Evolutionary conservation across 2,329 filamentous ascomycete species (phyloP).

Genomic region (Scolecobasidium constrictum): DNA sequence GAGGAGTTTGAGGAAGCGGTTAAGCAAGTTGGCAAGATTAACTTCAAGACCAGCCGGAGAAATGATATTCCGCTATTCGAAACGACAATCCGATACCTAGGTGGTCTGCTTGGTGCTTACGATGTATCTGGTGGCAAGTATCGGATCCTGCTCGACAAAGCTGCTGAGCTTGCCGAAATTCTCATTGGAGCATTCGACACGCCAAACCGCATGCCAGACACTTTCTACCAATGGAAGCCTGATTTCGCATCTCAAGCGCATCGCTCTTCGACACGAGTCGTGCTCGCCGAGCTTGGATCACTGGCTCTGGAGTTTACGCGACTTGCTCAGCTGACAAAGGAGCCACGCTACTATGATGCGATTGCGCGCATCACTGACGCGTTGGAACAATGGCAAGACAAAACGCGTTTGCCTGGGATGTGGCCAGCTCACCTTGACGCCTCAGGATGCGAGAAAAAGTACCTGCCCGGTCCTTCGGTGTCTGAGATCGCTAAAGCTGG

Average conservation of each 20-base stretch:
- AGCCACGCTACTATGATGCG: slow-evolving; percentile 51
- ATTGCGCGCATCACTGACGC: slow-evolving; percentile 46
- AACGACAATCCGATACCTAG: slow-evolving; percentile 60
- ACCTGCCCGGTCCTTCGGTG: neutral
- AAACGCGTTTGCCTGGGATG: slow-evolving; percentile 48
- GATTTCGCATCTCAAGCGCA: slow-evolving; percentile 12
- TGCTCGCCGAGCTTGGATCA: slow-evolving; percentile 46
- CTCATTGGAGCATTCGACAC: slow-evolving; percentile 59
- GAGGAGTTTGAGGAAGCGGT: slow-evolving; percentile 56
- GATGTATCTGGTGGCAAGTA: slow-evolving; percentile 49
- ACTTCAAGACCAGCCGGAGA: slow-evolving; percentile 45
- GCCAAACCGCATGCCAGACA: slow-evolving; percentile 54
- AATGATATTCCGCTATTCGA: slow-evolving; percentile 56
- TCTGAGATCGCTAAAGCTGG: neutral
- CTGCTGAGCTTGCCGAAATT: slow-evolving; percentile 51
- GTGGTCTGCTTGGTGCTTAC: slow-evolving; percentile 58
- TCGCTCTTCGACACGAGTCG: slow-evolving; percentile 10
- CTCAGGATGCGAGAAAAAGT: slow-evolving; percentile 22
- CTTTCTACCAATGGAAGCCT: slow-evolving; percentile 45
- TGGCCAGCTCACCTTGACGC: slow-evolving; percentile 48
- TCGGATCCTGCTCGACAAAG: slow-evolving; percentile 48
- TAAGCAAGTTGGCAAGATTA: slow-evolving; percentile 45
- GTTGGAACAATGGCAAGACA: slow-evolving; percentile 42
- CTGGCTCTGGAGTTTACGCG: slow-evolving; percentile 53
- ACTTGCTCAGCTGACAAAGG: slow-evolving; percentile 51